Conservation (phyloP, 306 rosid genomes). For the Notholithocarpus densiflorus region DNA sequence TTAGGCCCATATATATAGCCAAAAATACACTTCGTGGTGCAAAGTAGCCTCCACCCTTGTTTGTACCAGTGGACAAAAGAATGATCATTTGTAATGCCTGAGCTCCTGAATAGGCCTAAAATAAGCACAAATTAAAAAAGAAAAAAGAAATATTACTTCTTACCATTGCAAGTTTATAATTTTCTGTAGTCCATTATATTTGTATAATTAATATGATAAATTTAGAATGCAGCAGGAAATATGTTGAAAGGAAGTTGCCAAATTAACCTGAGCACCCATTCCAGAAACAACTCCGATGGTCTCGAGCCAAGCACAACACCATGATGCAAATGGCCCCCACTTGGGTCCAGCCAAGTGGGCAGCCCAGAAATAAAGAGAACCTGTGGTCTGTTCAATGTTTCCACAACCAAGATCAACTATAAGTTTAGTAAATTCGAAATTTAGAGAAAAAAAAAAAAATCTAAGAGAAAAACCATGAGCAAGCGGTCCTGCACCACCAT, state of each 20-base stretch:
- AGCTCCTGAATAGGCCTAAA: conserved; percentile 84
- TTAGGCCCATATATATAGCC: conserved; percentile 67
- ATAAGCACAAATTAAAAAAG: background rate
- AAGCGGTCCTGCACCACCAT: too few relatives aligned
- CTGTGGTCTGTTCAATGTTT: conserved; percentile 61
- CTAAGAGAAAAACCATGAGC: too few relatives aligned
- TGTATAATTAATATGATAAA: too few relatives aligned
- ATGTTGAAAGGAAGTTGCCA: background rate
- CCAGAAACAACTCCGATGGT: conserved; percentile 77
- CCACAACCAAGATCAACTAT: background rate
- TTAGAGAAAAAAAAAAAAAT: too few relatives aligned
- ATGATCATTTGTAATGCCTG: conserved; percentile 76
- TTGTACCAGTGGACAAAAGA: conserved; percentile 67
- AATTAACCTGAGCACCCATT: conserved; percentile 73
- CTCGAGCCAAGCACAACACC: conserved; percentile 64
- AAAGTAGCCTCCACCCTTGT: conserved; percentile 78
- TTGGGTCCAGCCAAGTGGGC: conserved; percentile 88
- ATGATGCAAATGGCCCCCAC: conserved; percentile 67
- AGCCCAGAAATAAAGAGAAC: conserved; percentile 91
- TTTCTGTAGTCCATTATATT: too few relatives aligned
- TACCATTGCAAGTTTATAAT: too few relatives aligned
- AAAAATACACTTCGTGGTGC: conserved; percentile 76
- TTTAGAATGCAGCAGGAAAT: too few relatives aligned
- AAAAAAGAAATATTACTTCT: too few relatives aligned
- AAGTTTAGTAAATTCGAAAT: too few relatives aligned